Evolutionary conservation across 225 moss, liverwort and hornwort species (phyloP).

Genomic region (Sphagnum tenellum): DNA sequence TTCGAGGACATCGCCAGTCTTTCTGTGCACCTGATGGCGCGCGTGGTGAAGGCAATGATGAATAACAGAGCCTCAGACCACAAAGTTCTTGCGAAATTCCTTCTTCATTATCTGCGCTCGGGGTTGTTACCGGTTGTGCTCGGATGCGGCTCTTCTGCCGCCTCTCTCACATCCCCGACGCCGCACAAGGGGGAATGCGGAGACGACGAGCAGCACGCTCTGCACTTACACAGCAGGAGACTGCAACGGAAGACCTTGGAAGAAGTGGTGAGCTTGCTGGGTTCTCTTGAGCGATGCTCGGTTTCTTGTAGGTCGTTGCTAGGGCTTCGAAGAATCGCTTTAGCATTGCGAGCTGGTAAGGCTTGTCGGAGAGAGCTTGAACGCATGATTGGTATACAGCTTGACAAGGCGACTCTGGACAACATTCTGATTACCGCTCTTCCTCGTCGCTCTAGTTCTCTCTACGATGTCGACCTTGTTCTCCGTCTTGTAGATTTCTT

Average conservation of each 20-base stretch:
- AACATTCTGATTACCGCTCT: slow-evolving; percentile 73
- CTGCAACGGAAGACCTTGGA: slow-evolving; percentile 64
- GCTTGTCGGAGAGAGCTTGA: slow-evolving; percentile 65
- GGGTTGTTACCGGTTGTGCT: slow-evolving; percentile 61
- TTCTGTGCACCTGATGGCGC: slow-evolving; percentile 69
- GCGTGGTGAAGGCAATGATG: slow-evolving; percentile 51
- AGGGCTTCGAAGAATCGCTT: slow-evolving; percentile 68
- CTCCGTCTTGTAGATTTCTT: slow-evolving; percentile 72
- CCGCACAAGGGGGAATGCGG: no score
- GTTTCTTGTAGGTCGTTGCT: slow-evolving; percentile 75
- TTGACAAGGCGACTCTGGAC: slow-evolving; percentile 81
- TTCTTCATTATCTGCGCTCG: slow-evolving; percentile 71
- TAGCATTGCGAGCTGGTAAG: slow-evolving; percentile 57
- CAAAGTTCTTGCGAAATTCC: slow-evolving; percentile 66
- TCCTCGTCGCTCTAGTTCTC: slow-evolving; percentile 57
- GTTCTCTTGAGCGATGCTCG: slow-evolving; percentile 49
- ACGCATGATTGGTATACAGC: slow-evolving; percentile 77
- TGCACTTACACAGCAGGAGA: slow-evolving; percentile 24
- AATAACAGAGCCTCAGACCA: slow-evolving; percentile 44
- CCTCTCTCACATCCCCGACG: no score
- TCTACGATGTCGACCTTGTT: slow-evolving; percentile 84
- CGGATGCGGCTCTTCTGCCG: slow-evolving; percentile 23
- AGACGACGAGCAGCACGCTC: no score
- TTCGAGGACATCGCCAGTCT: slow-evolving; percentile 74
- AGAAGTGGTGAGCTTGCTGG: slow-evolving; percentile 60